phyloP scores from a whole-genome alignment of 768 basidiomycete genomes.

The Omphalotus guepiniiformis region DNA sequence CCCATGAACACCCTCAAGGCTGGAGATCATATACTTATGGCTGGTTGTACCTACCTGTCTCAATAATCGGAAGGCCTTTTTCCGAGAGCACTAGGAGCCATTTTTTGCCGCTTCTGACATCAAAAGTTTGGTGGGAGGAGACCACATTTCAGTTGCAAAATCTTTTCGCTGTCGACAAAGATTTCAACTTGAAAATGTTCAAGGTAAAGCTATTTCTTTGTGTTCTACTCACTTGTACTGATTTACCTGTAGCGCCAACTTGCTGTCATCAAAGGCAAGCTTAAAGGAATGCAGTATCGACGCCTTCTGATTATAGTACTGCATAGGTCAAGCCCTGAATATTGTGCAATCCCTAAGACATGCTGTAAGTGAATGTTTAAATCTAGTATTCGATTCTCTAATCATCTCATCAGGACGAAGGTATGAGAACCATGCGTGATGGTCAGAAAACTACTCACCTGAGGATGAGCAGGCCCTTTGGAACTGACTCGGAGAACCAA shows the following conservation, averaged over 20 bases:
- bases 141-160: slow-evolving; percentile 75
- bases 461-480: slow-evolving; percentile 72
- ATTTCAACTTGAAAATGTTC: slow-evolving; percentile 91
- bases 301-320: slow-evolving; percentile 4
- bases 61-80: slow-evolving; percentile 81
- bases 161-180: slow-evolving; percentile 76
- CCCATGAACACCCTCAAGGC: slow-evolving; percentile 83
- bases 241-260: slow-evolving; percentile 53
- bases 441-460: not conserved
- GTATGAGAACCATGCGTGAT: slow-evolving; percentile 30
- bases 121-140: slow-evolving; percentile 87
- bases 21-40: slow-evolving; percentile 82
- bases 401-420: slow-evolving; percentile 59
- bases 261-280: slow-evolving; percentile 78
- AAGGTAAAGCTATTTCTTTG: slow-evolving; percentile 21
- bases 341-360: slow-evolving; percentile 83
- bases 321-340: slow-evolving; percentile 77
- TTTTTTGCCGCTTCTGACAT: slow-evolving; percentile 78
- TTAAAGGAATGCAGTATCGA: not conserved
- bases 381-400: slow-evolving; percentile 3
- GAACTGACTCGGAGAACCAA: slow-evolving; percentile 83
- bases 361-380: slow-evolving; percentile 42
- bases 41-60: slow-evolving; percentile 85
- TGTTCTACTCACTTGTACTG: slow-evolving; percentile 3
- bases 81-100: slow-evolving; percentile 77